A percentile compares a stretch with the other conserved stretches of the same genome.
Evolutionary conservation across 2,329 filamentous ascomycete genomes (phyloP).

Genomic region (Venturia aucupariae): DNA sequence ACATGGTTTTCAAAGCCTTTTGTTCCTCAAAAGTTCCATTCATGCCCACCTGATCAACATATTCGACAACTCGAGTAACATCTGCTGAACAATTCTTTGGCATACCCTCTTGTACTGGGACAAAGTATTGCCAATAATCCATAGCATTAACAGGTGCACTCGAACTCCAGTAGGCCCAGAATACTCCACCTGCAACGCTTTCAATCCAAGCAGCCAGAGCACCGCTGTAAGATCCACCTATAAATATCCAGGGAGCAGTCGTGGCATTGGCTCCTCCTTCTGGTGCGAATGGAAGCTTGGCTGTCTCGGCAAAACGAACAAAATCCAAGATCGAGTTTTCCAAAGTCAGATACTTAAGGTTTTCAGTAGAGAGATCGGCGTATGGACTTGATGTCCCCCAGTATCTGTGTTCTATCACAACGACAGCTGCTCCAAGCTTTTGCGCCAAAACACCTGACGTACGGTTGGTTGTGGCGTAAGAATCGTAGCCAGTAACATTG

Average conservation of each 20-base stretch:
- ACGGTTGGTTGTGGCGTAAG: constrained; percentile 42
- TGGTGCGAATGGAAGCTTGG: constrained; percentile 44
- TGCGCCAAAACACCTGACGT: constrained; percentile 41
- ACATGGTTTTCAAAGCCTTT: constrained; percentile 40
- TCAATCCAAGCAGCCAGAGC: constrained; percentile 49
- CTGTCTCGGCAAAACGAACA: constrained; percentile 44
- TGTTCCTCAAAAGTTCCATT: constrained; percentile 26
- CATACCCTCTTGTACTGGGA: constrained; percentile 49
- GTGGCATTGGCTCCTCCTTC: constrained; percentile 40
- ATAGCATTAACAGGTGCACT: constrained; percentile 48
- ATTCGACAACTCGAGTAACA: constrained; percentile 41
- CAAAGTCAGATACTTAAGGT: constrained; percentile 45
- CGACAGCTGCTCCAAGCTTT: constrained; percentile 43
- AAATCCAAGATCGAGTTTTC: constrained; percentile 46
- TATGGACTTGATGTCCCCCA: constrained; percentile 50
- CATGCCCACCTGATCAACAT: constrained; percentile 33
- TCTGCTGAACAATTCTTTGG: constrained; percentile 49
- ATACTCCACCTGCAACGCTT: constrained; percentile 43
- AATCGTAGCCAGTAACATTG: constrained; percentile 37
- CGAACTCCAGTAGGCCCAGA: constrained; percentile 52
- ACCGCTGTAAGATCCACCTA: constrained; percentile 49
- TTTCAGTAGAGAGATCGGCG: constrained; percentile 40
- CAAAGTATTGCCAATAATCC: constrained; percentile 50
- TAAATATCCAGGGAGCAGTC: constrained; percentile 47
- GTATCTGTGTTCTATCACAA: constrained; percentile 51